Evolutionary conservation across 495 filamentous ascomycete genomes (phyloP).

Genomic region (Aspergillus mulundensis): DNA sequence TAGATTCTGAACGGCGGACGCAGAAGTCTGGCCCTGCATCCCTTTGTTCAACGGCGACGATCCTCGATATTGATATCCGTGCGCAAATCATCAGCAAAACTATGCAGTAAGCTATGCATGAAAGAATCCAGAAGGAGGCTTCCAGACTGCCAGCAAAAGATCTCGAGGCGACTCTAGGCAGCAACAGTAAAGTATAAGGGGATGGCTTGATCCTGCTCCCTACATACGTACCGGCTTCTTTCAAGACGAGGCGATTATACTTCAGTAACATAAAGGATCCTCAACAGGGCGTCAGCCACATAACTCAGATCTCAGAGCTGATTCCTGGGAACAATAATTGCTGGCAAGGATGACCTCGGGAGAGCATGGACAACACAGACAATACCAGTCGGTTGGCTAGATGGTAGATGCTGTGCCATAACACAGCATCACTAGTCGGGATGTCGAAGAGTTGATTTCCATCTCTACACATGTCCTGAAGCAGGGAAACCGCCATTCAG

Average conservation of each 20-base stretch:
- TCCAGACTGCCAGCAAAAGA: not conserved
- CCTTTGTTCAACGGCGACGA: slow-evolving; percentile 6
- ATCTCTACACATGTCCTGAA: not conserved
- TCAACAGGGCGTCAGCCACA: not conserved
- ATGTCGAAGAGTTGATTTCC: not conserved
- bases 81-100: slow-evolving; percentile 18
- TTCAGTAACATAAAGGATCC: not conserved
- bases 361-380: slow-evolving; percentile 2
- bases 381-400: not conserved
- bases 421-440: slow-evolving; percentile 10
- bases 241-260: not conserved
- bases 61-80: slow-evolving; percentile 16
- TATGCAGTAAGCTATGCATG: slow-evolving; percentile 16
- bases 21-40: not conserved
- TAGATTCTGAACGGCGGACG: not conserved
- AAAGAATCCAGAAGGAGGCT: slow-evolving; percentile 5
- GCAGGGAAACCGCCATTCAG: not conserved
- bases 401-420: slow-evolving; percentile 6
- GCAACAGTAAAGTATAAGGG: slow-evolving; percentile 5
- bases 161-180: not conserved
- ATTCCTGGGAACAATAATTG: not conserved
- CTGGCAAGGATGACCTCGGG: not conserved
- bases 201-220: slow-evolving; percentile 1
- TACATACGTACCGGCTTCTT: slow-evolving; percentile 8
- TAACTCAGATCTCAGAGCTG: not conserved